Evolutionary conservation across 2,329 filamentous ascomycete genomes (phyloP).

Genomic region (Myriosclerotinia curreyana): DNA sequence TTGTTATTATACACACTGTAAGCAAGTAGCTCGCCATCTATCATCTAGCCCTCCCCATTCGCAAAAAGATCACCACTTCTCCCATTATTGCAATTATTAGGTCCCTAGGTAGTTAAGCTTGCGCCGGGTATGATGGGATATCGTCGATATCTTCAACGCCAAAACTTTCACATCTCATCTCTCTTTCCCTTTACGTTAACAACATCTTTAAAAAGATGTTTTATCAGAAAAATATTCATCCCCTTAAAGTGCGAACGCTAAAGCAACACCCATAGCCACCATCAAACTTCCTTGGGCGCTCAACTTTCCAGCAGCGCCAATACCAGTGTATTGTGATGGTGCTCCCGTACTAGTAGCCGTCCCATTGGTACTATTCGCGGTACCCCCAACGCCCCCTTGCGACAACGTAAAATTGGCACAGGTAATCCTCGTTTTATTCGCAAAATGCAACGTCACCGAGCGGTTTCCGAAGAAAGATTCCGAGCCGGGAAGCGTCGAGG

Average conservation of each 20-base stretch:
- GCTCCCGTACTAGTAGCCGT: constrained; percentile 10
- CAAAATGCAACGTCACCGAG: constrained; percentile 61
- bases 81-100: neutral
- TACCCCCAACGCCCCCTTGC: neutral
- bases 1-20: too few species aligned
- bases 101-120: neutral
- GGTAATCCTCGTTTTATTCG: constrained; percentile 60
- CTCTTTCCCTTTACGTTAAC: neutral
- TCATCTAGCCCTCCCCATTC: neutral
- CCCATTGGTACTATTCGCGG: constrained; percentile 4
- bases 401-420: constrained; percentile 57
- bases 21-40: neutral
- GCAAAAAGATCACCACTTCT: neutral
- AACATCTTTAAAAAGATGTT: neutral
- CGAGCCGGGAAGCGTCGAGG: constrained; percentile 51
- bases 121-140: neutral
- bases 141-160: constrained; percentile 9
- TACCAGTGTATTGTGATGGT: neutral
- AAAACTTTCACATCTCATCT: neutral
- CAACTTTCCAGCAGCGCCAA: constrained; percentile 13
- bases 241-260: constrained; percentile 4
- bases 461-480: constrained; percentile 62
- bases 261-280: neutral
- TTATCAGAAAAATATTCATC: neutral
- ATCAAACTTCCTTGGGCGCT: neutral